Base-by-base conservation (phyloP, 2,329 filamentous ascomycete genomes). In the Talaromyces sp. region DNA sequence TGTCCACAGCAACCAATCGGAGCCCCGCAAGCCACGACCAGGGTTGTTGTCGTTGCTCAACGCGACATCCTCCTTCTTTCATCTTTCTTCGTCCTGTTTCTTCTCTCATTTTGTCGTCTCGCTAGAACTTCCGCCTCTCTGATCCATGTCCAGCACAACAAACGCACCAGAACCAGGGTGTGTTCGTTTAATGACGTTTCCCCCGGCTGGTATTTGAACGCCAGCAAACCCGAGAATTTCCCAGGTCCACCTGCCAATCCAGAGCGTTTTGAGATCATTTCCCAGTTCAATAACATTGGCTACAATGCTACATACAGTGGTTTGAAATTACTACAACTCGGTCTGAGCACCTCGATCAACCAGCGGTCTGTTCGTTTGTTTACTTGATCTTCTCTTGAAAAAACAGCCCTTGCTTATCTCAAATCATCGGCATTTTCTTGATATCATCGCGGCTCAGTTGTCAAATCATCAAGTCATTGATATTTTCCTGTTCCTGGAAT, bases 151-250 rank as follows among this genome's bases (percentile, higher is more conserved):
- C 19, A 57, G 35, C 33, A 39, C 16, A 45, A 63, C 6, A 16
- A 35, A 35, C 33, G n/a, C 37, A 45, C 59, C 39, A 61, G 48
- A 14, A 37, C 10, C 39, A 47, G 50, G 61, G 52, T 59, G 62
- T 50, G 52, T 64, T 45, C 43, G 22, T 59, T 64, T 59, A 33
- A 64, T 64, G 62, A 64, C 52, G 54, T 45, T 63, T 58, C 43
- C 39, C 41, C 41, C 31, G 37, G 59, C 59, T 57, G 52, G 64
- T 52, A 62, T 59, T 59, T 61, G 41, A 48, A 57, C 39, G 61
- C 61, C 61, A 47, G 61, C 52, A 59, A 48, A 11, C n/a, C 37
- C 19, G 14, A 27, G 35, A 58, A 14, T 16, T 5, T 37, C 24
- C n/a, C 33, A 57, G 50, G 37, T 57, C 50, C 52, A 56, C 50